These are phyloP conservation scores for Fusarium pininemorale DNA, from an alignment of 2,329 filamentous ascomycete species.

Conservation along the genomic window DNA sequence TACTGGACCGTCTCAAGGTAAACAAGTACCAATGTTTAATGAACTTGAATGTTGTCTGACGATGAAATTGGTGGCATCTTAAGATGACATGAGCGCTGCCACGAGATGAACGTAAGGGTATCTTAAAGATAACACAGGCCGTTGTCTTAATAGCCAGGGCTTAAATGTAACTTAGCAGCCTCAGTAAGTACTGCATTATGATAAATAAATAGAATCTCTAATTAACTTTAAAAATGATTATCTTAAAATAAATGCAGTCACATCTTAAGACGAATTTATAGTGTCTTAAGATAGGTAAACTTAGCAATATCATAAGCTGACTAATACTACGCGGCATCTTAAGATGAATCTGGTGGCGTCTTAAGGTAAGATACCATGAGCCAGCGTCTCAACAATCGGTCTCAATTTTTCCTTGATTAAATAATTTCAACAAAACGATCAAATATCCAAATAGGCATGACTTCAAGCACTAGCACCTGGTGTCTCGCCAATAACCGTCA, in stretches of 20 bases:
- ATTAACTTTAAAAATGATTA: no score
- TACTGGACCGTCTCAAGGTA: not conserved
- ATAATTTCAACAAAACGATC: fast-evolving
- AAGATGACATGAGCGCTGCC: not conserved
- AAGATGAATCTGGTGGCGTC: not conserved
- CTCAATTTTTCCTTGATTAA: not conserved
- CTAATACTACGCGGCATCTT: no score
- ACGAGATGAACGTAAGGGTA: not conserved
- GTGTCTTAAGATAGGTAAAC: no score
- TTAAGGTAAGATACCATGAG: not conserved
- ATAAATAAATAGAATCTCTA: no score
- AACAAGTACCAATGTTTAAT: fast-evolving
- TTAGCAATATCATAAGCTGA: no score
- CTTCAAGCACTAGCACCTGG: not conserved
- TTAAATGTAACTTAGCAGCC: no score
- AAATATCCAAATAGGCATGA: fast-evolving
- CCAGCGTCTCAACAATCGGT: fast-evolving
- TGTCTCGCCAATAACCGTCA: not conserved
- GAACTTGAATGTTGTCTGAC: fast-evolving
- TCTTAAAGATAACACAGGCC: not conserved
- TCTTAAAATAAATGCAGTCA: no score
- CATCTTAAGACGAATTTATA: no score
- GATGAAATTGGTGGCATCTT: not conserved
- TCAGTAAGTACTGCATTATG: fast-evolving
- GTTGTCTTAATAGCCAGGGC: no score